Conservation (phyloP, 148 eudicot genomes). For the Heliosperma pusillum region DNA sequence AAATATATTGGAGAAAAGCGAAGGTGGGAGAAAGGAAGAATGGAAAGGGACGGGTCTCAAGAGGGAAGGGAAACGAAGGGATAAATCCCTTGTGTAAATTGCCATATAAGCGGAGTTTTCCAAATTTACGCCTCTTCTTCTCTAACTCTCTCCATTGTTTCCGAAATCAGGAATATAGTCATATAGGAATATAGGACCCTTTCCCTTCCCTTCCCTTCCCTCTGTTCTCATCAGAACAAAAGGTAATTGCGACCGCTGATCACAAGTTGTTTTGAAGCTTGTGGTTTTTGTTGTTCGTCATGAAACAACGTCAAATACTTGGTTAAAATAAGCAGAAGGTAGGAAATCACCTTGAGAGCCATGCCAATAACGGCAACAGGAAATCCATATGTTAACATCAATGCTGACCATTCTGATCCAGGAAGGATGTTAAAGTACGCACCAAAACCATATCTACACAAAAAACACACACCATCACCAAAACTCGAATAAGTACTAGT, state of each 20-base stretch:
- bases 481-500: background rate
- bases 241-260: background rate
- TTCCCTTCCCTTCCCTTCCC: background rate
- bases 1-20: background rate
- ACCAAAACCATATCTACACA: constrained; percentile 87
- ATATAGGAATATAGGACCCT: background rate
- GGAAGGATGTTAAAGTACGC: constrained; percentile 95
- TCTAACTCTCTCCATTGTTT: background rate
- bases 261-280: background rate
- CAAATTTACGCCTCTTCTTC: background rate
- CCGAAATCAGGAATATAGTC: background rate
- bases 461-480: constrained; percentile 9
- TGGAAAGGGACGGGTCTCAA: background rate
- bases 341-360: constrained; percentile 79
- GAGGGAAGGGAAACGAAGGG: background rate
- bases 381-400: constrained; percentile 95
- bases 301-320: background rate
- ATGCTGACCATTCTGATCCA: constrained; percentile 98
- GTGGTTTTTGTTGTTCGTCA: background rate
- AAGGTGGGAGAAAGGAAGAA: background rate
- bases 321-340: background rate
- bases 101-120: background rate
- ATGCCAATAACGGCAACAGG: constrained; percentile 96
- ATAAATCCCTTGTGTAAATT: background rate
- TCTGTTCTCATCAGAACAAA: background rate